phyloP scores from a whole-genome alignment of 441 rosid species.

The Hura crepitans region DNA sequence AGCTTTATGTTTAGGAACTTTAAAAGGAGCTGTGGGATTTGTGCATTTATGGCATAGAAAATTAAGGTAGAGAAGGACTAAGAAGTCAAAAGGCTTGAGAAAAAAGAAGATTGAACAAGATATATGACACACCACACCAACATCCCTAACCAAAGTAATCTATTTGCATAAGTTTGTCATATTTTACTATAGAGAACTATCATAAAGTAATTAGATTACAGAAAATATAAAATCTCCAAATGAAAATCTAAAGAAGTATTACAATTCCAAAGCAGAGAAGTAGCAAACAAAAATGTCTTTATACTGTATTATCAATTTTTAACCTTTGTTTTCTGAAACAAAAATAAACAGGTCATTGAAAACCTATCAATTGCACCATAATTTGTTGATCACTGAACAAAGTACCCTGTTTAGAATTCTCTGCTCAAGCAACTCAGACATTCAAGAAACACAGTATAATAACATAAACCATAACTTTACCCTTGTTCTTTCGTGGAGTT shows the following conservation, averaged over 20 bases:
- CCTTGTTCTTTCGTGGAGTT: conserved; percentile 57
- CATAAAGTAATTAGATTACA: neutral
- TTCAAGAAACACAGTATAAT: neutral
- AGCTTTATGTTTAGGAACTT: neutral
- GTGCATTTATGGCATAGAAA: neutral
- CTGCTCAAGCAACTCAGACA: neutral
- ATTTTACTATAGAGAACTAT: neutral
- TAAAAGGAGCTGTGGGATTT: neutral
- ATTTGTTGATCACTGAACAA: neutral
- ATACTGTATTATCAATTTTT: neutral
- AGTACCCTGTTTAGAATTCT: neutral
- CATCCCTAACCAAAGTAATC: neutral
- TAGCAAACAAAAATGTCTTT: neutral
- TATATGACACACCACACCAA: neutral
- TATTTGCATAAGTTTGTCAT: neutral
- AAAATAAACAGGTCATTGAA: conserved; percentile 1
- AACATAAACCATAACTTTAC: conserved; percentile 28
- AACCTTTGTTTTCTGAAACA: neutral
- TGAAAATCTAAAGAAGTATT: neutral
- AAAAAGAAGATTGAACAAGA: neutral
- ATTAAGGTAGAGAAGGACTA: neutral
- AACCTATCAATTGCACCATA: neutral
- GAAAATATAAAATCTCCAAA: neutral
- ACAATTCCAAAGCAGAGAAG: neutral
- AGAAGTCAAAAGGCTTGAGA: neutral